phyloP scores from a whole-genome alignment of 2,329 filamentous ascomycete genomes.

The Paecilomyces formosus region DNA sequence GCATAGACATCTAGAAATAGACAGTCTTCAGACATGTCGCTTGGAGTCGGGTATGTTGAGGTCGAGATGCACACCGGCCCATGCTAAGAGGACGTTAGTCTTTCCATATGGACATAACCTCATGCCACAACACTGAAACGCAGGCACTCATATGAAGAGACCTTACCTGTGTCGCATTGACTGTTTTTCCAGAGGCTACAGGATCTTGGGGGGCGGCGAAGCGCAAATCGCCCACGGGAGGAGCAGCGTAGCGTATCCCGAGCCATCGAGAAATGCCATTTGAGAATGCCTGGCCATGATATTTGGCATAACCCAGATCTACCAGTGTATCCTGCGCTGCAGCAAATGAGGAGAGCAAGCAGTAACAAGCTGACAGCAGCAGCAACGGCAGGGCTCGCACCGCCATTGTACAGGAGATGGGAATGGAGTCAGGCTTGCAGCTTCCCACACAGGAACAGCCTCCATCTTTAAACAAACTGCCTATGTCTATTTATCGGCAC shows the following conservation, averaged over 20 bases:
- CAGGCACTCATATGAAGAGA: not conserved
- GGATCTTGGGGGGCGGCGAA: constrained; percentile 64
- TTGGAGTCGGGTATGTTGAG: constrained; percentile 54
- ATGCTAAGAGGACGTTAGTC: constrained; percentile 21
- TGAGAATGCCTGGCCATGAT: constrained; percentile 48
- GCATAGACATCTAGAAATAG: constrained; percentile 37
- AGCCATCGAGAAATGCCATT: constrained; percentile 64
- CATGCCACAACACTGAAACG: not conserved
- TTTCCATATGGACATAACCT: not conserved
- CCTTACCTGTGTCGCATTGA: constrained; percentile 49
- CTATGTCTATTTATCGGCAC: not conserved
- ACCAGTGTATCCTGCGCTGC: constrained; percentile 36
- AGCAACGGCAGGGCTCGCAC: constrained; percentile 7
- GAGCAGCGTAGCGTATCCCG: constrained; percentile 65
- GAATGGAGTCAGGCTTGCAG: not conserved
- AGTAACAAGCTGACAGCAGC: not conserved
- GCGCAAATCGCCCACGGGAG: constrained; percentile 58
- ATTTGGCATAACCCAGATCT: constrained; percentile 60
- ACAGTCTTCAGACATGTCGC: constrained; percentile 39
- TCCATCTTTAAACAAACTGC: not conserved
- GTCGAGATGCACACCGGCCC: constrained; percentile 58
- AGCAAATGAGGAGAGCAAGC: constrained; percentile 10
- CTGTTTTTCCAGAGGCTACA: constrained; percentile 33
- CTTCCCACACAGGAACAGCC: not conserved
- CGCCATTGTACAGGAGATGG: not conserved